Percentiles rank a stretch among this genome's conserved stretches.
phyloP scores from a whole-genome alignment of 306 rosid genomes.

The Casuarina equisetifolia region DNA sequence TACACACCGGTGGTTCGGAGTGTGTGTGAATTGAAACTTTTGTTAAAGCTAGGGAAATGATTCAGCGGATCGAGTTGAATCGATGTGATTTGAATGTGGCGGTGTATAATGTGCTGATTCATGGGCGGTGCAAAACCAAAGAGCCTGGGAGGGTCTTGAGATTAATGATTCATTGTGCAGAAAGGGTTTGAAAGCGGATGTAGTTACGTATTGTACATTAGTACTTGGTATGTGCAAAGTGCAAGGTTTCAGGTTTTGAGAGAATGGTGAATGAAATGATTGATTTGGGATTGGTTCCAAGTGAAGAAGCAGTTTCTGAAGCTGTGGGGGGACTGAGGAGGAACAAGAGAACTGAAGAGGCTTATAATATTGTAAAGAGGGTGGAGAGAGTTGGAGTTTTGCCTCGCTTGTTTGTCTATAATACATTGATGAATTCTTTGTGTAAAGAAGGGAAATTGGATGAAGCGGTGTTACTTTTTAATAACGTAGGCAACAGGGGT shows the following conservation, averaged over 20 bases:
- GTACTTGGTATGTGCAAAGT: slow-evolving; percentile 73
- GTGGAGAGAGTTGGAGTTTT: slow-evolving; percentile 53
- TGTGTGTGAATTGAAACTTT: slow-evolving; percentile 75
- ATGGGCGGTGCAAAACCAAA: slow-evolving; percentile 72
- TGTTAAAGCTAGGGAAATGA: slow-evolving; percentile 59
- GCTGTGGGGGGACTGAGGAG: slow-evolving; percentile 72
- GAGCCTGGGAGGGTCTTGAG: slow-evolving; percentile 65
- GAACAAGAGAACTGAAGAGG: slow-evolving; percentile 52
- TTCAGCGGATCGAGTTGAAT: slow-evolving; percentile 52
- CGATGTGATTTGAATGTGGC: slow-evolving; percentile 50
- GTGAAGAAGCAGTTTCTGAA: slow-evolving; percentile 69
- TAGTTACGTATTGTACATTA: slow-evolving; percentile 69
- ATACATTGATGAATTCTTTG: slow-evolving; percentile 69
- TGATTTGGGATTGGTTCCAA: slow-evolving; percentile 55
- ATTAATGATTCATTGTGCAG: slow-evolving; percentile 49
- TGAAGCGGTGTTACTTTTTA: slow-evolving; percentile 66
- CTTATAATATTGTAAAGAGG: slow-evolving; percentile 61
- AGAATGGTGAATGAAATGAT: slow-evolving; percentile 71
- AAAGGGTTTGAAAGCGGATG: slow-evolving; percentile 75
- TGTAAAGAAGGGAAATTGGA: slow-evolving; percentile 70
- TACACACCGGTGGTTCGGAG: slow-evolving; percentile 63
- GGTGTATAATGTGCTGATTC: slow-evolving; percentile 69
- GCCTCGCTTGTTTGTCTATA: slow-evolving; percentile 70
- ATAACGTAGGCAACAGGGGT: slow-evolving; percentile 44
- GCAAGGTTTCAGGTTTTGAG: slow-evolving; percentile 53